Evolutionary conservation across 2,329 filamentous ascomycete genomes (phyloP).

Genomic region (Aspergillus sp.): DNA sequence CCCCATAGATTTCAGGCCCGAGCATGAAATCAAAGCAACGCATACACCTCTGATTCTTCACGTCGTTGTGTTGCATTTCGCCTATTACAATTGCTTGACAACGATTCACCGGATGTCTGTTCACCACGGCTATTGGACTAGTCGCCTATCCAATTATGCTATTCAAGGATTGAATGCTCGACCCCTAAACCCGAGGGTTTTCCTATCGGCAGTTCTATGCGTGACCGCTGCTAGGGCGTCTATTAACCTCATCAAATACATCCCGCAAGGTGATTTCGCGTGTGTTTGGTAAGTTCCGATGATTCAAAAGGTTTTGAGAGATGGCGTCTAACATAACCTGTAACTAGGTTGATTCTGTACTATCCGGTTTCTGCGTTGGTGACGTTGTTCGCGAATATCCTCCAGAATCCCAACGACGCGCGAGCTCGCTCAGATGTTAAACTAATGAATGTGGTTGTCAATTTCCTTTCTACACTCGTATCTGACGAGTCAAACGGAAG

Average conservation of each 20-base stretch:
- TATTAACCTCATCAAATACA: constrained; percentile 91
- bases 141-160: constrained; percentile 87
- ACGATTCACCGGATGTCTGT: constrained; percentile 99
- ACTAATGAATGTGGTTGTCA: constrained; percentile 89
- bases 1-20: constrained; percentile 92
- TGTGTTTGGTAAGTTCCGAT: constrained; percentile 77
- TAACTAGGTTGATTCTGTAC: constrained; percentile 76
- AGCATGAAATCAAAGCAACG: constrained; percentile 90
- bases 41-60: constrained; percentile 94
- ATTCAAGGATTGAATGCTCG: constrained; percentile 90
- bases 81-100: constrained; percentile 96
- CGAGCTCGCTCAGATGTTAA: constrained; percentile 84
- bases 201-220: constrained; percentile 88
- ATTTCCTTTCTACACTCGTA: constrained; percentile 85
- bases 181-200: constrained; percentile 89
- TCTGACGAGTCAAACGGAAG: constrained; percentile 86
- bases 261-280: constrained; percentile 89
- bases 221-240: constrained; percentile 90
- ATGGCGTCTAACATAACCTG: constrained; percentile 18
- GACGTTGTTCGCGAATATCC: constrained; percentile 91
- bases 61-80: constrained; percentile 90
- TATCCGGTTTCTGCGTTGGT: constrained; percentile 95
- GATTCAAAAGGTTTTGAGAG: not conserved
- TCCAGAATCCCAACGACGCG: constrained; percentile 91
- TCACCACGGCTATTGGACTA: constrained; percentile 98